Percentiles rank a stretch among this genome's conserved stretches.
Conservation (phyloP, 371 early-diverging fungal genomes). For the Thermomucor indicae-seudaticae region DNA sequence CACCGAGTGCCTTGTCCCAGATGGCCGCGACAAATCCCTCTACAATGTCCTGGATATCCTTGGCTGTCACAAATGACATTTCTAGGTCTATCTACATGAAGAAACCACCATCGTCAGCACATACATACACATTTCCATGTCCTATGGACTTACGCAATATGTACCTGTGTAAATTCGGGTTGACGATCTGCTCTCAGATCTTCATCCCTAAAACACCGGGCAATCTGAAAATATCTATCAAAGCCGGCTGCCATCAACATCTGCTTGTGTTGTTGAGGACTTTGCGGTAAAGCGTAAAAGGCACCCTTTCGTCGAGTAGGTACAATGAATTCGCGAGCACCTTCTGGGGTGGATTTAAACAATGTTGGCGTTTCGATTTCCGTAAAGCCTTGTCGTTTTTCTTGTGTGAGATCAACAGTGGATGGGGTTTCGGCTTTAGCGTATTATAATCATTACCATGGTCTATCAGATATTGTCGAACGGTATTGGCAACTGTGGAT, state of each 20-base stretch:
- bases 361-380: conserved; percentile 92
- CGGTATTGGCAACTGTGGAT: conserved; percentile 57
- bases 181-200: conserved; percentile 87
- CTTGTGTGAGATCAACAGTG: conserved; percentile 91
- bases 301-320: conserved; percentile 77
- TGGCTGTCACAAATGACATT: conserved; percentile 74
- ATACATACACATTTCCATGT: no score
- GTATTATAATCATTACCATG: conserved; percentile 63
- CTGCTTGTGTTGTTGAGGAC: conserved; percentile 94
- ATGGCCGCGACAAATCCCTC: conserved; percentile 70
- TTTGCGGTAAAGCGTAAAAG: conserved; percentile 89
- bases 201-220: conserved; percentile 92
- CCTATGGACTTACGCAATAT: background rate
- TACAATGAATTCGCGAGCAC: conserved; percentile 90
- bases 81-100: conserved; percentile 77
- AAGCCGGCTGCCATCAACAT: conserved; percentile 88
- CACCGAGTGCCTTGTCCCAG: conserved; percentile 58
- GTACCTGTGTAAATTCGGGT: conserved; percentile 90
- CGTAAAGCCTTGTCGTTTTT: conserved; percentile 62
- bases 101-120: background rate
- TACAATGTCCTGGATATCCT: conserved; percentile 69
- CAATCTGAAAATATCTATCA: conserved; percentile 91
- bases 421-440: conserved; percentile 90
- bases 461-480: conserved; percentile 61
- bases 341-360: conserved; percentile 94